Conservation (phyloP, 768 basidiomycete genomes). For the Boletus pseudo-olivaceus region DNA sequence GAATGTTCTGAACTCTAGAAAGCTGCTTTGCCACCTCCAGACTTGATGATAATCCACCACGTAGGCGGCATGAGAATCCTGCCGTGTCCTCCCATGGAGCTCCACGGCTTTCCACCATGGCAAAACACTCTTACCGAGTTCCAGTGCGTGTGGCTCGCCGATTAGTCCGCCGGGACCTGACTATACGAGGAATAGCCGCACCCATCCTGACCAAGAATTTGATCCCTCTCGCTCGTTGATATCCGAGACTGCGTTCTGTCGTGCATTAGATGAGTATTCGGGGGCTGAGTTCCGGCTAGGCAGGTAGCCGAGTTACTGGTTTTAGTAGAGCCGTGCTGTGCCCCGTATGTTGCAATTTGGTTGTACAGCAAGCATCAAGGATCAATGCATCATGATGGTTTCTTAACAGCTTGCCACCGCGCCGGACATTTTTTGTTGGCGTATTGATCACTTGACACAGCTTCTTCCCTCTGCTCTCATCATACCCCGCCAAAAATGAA, state of each 20-base stretch:
- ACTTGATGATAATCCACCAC: conserved; percentile 74
- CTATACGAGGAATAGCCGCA: conserved; percentile 15
- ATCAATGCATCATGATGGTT: background rate
- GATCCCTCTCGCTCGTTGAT: conserved; percentile 24
- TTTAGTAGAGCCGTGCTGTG: conserved; percentile 3
- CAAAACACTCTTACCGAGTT: conserved; percentile 81
- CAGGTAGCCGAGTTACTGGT: conserved; percentile 40
- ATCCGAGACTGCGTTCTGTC: conserved; percentile 58
- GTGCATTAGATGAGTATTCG: conserved; percentile 71
- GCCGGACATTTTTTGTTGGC: background rate
- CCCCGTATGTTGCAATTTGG: background rate
- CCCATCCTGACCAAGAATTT: conserved; percentile 10
- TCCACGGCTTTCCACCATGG: conserved; percentile 82
- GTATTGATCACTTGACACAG: background rate
- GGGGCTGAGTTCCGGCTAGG: conserved; percentile 77
- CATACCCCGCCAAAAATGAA: background rate
- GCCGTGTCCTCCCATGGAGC: conserved; percentile 50
- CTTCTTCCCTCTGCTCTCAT: background rate
- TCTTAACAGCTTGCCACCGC: background rate
- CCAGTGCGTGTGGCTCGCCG: conserved; percentile 45
- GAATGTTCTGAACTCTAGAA: conserved; percentile 37
- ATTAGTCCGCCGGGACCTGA: conserved; percentile 4
- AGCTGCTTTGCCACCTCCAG: conserved; percentile 59
- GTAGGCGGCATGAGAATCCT: conserved; percentile 36
- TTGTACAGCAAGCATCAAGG: background rate